Conservation (phyloP, 2,329 filamentous ascomycete species). For the Neonectria hederae region DNA sequence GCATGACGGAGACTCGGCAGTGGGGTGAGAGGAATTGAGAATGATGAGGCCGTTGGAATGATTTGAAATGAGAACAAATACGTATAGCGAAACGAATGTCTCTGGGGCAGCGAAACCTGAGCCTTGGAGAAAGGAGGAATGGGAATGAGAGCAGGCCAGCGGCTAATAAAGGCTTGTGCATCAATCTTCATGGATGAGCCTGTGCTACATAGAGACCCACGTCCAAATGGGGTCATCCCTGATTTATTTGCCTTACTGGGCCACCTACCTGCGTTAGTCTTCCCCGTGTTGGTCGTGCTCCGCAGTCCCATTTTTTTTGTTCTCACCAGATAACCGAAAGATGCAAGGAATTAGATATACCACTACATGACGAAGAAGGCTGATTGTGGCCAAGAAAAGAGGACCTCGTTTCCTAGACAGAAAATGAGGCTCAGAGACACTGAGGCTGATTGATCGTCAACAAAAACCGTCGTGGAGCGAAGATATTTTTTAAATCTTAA, state of each 20-base stretch:
- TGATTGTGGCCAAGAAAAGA: too few species aligned
- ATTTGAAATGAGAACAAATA: neutral
- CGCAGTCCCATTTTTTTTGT: neutral
- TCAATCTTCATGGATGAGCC: neutral
- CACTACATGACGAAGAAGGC: neutral
- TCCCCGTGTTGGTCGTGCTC: neutral
- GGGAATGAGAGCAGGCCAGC: neutral
- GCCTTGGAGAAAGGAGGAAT: neutral
- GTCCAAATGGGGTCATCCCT: neutral
- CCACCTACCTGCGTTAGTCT: neutral
- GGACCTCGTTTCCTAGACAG: too few species aligned
- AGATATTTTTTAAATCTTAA: neutral
- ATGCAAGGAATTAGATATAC: neutral
- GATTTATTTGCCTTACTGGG: neutral
- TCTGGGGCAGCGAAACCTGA: neutral
- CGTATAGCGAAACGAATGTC: neutral
- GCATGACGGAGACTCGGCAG: neutral
- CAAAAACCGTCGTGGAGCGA: neutral
- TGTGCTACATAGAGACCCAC: neutral
- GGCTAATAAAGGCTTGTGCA: neutral
- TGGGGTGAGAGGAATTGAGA: neutral
- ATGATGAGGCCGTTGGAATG: neutral
- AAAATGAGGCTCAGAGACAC: neutral
- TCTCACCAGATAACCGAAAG: neutral
- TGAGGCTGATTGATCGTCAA: neutral